A percentile compares a stretch with the other conserved stretches of the same genome.
Evolutionary conservation across 257 asterid species (phyloP).

Genomic region (Hygrophila difformis): DNA sequence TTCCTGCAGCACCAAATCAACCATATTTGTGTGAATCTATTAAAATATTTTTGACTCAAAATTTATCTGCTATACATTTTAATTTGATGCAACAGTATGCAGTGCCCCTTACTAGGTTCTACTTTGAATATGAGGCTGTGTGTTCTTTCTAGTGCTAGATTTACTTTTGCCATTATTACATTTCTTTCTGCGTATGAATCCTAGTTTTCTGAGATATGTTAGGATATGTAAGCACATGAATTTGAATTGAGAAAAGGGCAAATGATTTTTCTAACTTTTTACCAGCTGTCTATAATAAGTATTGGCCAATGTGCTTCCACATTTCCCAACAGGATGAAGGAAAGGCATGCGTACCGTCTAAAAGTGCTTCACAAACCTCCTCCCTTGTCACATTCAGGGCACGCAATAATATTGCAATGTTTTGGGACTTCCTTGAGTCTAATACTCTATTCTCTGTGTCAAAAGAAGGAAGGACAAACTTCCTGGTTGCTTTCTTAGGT

Average conservation of each 20-base stretch:
- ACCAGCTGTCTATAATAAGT: no score
- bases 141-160: no score
- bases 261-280: no score
- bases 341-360: constrained; percentile 54
- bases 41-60: not conserved
- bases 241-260: no score
- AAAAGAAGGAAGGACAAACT: constrained; percentile 32
- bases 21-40: not conserved
- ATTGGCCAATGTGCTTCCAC: no score
- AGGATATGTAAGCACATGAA: no score
- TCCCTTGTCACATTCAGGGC: constrained; percentile 89
- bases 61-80: not conserved
- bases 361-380: constrained; percentile 85
- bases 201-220: no score
- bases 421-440: constrained; percentile 96
- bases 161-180: no score
- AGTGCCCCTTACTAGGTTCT: constrained; percentile 4
- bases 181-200: no score
- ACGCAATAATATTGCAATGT: constrained; percentile 81
- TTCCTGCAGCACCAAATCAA: constrained; percentile 41
- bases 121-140: not conserved
- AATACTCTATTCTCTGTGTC: constrained; percentile 80
- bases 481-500: constrained; percentile 46
- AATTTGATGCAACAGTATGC: not conserved
- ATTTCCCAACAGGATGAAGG: not conserved